Evolutionary conservation across 1,284 basidiomycete genomes (phyloP).

Genomic region (Schizophyllum amplum): DNA sequence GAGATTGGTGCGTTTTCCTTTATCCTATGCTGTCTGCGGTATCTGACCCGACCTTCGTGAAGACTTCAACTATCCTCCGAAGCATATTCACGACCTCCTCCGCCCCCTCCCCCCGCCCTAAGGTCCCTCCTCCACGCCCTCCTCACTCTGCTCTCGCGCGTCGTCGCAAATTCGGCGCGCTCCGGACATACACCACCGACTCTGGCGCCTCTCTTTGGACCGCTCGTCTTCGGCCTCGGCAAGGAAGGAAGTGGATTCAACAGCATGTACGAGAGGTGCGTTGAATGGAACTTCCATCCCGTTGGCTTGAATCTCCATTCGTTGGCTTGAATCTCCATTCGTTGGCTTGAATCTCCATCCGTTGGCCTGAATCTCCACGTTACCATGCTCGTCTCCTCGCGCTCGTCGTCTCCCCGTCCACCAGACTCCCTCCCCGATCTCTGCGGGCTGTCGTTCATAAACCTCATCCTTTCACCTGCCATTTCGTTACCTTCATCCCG

Average conservation of each 20-base stretch:
- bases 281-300: not conserved
- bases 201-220: conserved; percentile 83
- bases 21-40: conserved; percentile 11
- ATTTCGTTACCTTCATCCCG: too few species aligned
- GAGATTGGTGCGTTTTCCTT: conserved; percentile 55
- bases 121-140: conserved; percentile 58
- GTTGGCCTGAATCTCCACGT: not conserved
- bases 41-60: conserved; percentile 14
- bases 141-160: conserved; percentile 67
- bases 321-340: not conserved
- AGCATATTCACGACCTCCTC: conserved; percentile 59
- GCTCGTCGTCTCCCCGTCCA: too few species aligned
- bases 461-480: too few species aligned
- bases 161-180: conserved; percentile 71
- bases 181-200: conserved; percentile 82
- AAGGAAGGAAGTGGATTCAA: not conserved
- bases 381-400: too few species aligned
- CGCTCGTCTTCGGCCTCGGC: conserved; percentile 72
- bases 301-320: too few species aligned
- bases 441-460: too few species aligned
- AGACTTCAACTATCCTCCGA: conserved; percentile 61
- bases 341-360: too few species aligned
- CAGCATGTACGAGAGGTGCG: not conserved
- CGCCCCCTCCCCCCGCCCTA: conserved; percentile 44
- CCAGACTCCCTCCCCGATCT: too few species aligned